phyloP scores from a whole-genome alignment of 2,329 filamentous ascomycete species.

The Aspergillus cejpii region DNA sequence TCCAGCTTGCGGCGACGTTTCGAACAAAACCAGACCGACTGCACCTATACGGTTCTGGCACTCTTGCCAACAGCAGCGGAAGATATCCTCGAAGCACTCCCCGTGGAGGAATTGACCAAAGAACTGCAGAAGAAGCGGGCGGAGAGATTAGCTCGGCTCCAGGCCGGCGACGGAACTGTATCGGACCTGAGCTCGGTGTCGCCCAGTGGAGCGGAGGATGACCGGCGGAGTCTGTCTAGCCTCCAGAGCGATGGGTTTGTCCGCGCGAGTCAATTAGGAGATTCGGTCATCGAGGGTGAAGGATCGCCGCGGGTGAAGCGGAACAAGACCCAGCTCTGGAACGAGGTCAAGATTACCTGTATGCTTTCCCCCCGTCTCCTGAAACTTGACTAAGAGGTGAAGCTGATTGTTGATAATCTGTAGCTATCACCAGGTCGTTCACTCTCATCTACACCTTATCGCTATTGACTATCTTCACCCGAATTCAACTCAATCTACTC shows the following conservation, averaged over 20 bases:
- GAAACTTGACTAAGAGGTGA: neutral
- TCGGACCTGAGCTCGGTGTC: conserved; percentile 53
- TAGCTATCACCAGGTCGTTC: conserved; percentile 83
- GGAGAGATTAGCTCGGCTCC: conserved; percentile 57
- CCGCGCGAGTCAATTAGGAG: conserved; percentile 68
- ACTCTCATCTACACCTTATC: conserved; percentile 87
- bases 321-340: conserved; percentile 92
- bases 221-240: conserved; percentile 68
- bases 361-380: conserved; percentile 16
- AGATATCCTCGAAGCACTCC: conserved; percentile 77
- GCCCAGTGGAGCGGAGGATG: conserved; percentile 72
- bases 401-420: neutral
- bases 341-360: conserved; percentile 95
- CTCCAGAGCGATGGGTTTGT: conserved; percentile 74
- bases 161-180: conserved; percentile 49
- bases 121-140: conserved; percentile 92
- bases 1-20: conserved; percentile 83
- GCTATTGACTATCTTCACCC: conserved; percentile 82
- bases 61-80: conserved; percentile 86
- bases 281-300: conserved; percentile 48
- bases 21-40: conserved; percentile 98
- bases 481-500: conserved; percentile 93
- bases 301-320: conserved; percentile 54
- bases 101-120: conserved; percentile 86
- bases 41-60: conserved; percentile 94